Evolutionary conservation across 2,329 filamentous ascomycete species (phyloP), one percentile per base, ranked within the genome.

Genomic region (Nigrograna mackinnonii): DNA sequence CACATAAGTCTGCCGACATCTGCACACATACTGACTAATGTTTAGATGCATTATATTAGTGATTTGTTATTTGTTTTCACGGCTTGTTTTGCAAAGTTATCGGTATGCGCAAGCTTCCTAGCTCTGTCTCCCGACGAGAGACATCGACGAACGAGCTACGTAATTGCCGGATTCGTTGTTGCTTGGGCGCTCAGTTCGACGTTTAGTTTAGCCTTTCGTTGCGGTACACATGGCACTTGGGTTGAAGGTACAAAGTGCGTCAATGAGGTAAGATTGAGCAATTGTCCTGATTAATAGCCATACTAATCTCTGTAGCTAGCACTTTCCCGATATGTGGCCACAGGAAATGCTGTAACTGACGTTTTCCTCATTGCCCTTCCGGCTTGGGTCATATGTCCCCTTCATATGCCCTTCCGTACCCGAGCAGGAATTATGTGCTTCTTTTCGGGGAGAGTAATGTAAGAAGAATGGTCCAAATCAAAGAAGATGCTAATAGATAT

Each of bases 1-100:
- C n/a, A n/a, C n/a, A n/a, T n/a, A n/a, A n/a, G n/a, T n/a, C n/a
- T n/a, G n/a, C n/a, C n/a, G n/a, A n/a, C n/a, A n/a, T n/a, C n/a
- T n/a, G n/a, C n/a, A n/a, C n/a, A n/a, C n/a, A n/a, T n/a, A n/a
- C n/a, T n/a, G n/a, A n/a, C n/a, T n/a, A n/a, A n/a, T n/a, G n/a
- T n/a, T 7, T 24, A 54, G 50, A 38, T 39, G 13, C 42, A 43
- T 17, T 54, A 49, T 41, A 28, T 46, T 11, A 36, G 41, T 3
- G 39, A 34, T 19, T 20, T 54, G 4, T 35, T 54, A 14, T 51
- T 45, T 22, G 30, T 51, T 19, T 11, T 41, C 17, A 17, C 38
- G 20, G 26, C 46, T 21, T 43, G 41, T 31, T 39, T 51, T 20
- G 47, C 50, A 13, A 54, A 54, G 36, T 30, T 52, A 14, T 46